phyloP scores from a whole-genome alignment of 2,329 filamentous ascomycete genomes.

The Aspergillus udagawae region DNA sequence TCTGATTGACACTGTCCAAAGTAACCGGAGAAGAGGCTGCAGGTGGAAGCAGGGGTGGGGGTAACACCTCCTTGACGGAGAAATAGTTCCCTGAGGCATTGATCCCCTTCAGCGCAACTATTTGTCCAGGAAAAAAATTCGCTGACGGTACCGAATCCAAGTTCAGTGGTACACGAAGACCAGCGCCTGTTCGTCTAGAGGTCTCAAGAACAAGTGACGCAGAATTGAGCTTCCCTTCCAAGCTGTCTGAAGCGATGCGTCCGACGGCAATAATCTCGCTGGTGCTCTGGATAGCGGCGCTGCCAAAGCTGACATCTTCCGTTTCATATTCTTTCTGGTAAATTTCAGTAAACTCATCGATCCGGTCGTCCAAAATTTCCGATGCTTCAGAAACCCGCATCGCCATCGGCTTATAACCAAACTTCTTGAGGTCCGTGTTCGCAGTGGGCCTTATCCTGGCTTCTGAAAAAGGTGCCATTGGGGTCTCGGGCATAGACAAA shows the following conservation, averaged over 20 bases:
- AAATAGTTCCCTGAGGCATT: constrained; percentile 86
- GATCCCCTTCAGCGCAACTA: constrained; percentile 79
- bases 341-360: constrained; percentile 79
- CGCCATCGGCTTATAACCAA: constrained; percentile 84
- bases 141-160: constrained; percentile 65
- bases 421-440: constrained; percentile 84
- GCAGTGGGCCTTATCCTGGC: constrained; percentile 79
- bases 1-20: constrained; percentile 65
- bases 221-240: constrained; percentile 79
- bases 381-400: constrained; percentile 94
- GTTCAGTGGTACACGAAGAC: constrained; percentile 74
- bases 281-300: constrained; percentile 78
- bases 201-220: constrained; percentile 86
- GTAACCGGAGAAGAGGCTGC: constrained; percentile 66
- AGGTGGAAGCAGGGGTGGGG: constrained; percentile 68
- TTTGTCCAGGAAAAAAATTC: constrained; percentile 91
- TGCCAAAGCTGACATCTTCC: constrained; percentile 79
- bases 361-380: constrained; percentile 89
- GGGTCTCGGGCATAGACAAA: constrained; percentile 62
- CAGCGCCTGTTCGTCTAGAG: constrained; percentile 77
- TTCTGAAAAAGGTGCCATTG: constrained; percentile 68
- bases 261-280: constrained; percentile 86
- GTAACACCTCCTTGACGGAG: constrained; percentile 70
- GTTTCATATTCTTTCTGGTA: constrained; percentile 71
- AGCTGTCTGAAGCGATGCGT: constrained; percentile 80